Evolutionary conservation across 257 asterid species (phyloP).

Genomic region (Scutellaria barbata): DNA sequence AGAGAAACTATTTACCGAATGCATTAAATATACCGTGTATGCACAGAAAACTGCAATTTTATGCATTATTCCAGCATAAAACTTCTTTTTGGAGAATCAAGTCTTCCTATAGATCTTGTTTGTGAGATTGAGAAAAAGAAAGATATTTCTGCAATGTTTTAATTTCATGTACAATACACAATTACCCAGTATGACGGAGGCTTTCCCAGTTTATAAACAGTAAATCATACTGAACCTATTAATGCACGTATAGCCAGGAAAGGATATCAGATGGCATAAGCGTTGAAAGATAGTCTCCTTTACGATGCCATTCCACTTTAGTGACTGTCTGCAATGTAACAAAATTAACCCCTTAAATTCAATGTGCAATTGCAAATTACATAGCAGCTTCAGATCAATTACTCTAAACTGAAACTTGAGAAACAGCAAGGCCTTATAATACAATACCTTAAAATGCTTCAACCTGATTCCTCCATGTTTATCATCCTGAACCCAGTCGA

Average conservation of each 20-base stretch:
- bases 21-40: neutral
- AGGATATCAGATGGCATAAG: slow-evolving; percentile 98
- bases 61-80: slow-evolving; percentile 10
- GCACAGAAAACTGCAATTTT: slow-evolving; percentile 11
- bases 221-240: slow-evolving; percentile 21
- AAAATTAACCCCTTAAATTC: slow-evolving; percentile 29
- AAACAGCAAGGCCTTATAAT: slow-evolving; percentile 8
- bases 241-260: slow-evolving; percentile 35
- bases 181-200: slow-evolving; percentile 8
- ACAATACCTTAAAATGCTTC: slow-evolving; percentile 84
- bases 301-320: slow-evolving; percentile 97
- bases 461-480: slow-evolving; percentile 79
- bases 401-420: slow-evolving; percentile 2
- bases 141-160: too few relatives aligned
- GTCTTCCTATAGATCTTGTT: neutral
- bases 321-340: slow-evolving; percentile 72
- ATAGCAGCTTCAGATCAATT: slow-evolving; percentile 10
- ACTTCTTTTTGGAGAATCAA: slow-evolving; percentile 3
- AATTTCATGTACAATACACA: neutral
- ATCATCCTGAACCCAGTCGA: slow-evolving; percentile 73
- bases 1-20: neutral
- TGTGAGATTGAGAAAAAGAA: too few relatives aligned
- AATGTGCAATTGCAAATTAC: slow-evolving; percentile 9
- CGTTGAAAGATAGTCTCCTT: slow-evolving; percentile 90
- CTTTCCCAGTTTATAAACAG: neutral